These are phyloP conservation scores for Sinapis alba DNA, from an alignment of 441 rosid genomes.

Conservation along the genomic window DNA sequence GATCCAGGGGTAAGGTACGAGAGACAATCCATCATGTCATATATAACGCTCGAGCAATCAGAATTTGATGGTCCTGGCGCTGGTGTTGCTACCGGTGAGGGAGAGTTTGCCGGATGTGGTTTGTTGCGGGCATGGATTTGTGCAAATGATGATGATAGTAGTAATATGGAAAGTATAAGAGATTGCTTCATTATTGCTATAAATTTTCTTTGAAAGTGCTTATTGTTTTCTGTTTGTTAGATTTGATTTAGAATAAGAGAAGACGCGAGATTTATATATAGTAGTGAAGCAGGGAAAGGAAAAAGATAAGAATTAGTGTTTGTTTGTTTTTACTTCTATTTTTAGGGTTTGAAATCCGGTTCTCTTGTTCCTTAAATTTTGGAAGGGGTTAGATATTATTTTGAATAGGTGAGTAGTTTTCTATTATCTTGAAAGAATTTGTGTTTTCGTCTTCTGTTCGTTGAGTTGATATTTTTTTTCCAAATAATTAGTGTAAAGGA, in stretches of 20 bases:
- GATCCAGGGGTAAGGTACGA: conserved; percentile 59
- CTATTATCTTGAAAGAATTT: not conserved
- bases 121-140: conserved; percentile 12
- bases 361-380: not conserved
- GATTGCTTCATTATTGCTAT: conserved; percentile 14
- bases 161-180: conserved; percentile 6
- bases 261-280: conserved; percentile 8
- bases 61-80: conserved; percentile 38
- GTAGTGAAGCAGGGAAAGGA: not conserved
- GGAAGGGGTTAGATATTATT: not conserved
- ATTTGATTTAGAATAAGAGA: not conserved
- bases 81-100: conserved; percentile 8
- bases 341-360: conserved; percentile 17
- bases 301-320: not conserved
- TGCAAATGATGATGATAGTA: conserved; percentile 18
- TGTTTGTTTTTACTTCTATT: not conserved
- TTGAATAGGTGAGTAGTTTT: not conserved
- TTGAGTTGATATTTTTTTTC: not conserved
- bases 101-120: not conserved
- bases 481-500: no score
- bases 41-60: conserved; percentile 57
- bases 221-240: conserved; percentile 4
- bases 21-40: conserved; percentile 66
- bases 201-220: not conserved
- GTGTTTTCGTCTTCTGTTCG: not conserved